Conservation (phyloP, 257 asterid genomes). For the Lycium barbarum region DNA sequence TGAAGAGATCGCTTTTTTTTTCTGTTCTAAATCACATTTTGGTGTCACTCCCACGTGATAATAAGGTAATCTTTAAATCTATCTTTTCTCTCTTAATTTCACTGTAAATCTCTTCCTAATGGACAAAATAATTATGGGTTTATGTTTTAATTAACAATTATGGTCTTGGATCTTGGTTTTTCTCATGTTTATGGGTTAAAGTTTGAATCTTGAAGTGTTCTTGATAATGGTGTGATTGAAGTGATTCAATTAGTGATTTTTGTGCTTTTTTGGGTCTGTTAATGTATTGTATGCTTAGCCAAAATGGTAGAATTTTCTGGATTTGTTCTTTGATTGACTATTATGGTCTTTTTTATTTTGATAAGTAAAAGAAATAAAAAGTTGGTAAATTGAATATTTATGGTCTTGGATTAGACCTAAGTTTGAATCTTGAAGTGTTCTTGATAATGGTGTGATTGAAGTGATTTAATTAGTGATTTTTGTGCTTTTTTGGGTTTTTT, state of each 20-base stretch:
- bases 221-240: neutral
- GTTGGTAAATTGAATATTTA: too few species aligned
- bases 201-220: neutral
- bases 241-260: too few species aligned
- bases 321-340: too few species aligned
- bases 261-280: too few species aligned
- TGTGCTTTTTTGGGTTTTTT: neutral
- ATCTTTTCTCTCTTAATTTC: neutral
- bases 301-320: too few species aligned
- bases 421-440: too few species aligned
- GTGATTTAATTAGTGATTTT: neutral
- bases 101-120: constrained; percentile 1
- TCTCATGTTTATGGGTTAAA: neutral
- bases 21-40: neutral
- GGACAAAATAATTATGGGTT: neutral
- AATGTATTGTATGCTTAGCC: too few species aligned
- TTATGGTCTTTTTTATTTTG: too few species aligned
- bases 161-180: neutral
- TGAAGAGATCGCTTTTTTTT: neutral
- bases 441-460: constrained; percentile 6
- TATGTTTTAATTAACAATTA: neutral
- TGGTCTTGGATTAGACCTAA: too few species aligned
- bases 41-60: neutral
- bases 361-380: too few species aligned
- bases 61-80: constrained; percentile 3